Base-by-base conservation (phyloP, 352 stramenopile genomes). In the Globisporangium megalacanthum region DNA sequence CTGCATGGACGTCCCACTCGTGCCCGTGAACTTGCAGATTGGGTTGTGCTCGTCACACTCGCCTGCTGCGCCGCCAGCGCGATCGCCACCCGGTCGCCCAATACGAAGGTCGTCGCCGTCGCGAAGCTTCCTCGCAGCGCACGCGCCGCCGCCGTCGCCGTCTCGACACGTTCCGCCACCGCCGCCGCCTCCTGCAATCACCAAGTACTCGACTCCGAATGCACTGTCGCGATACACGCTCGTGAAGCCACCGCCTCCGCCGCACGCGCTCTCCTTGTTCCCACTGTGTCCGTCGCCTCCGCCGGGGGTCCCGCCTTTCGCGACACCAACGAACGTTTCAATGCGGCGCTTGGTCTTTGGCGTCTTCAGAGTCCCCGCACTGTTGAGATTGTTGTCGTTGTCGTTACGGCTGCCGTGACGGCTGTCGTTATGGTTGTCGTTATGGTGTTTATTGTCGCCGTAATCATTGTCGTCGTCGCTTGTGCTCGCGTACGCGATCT, bases 201-300 rank as follows among this genome's bases (percentile, higher is more conserved):
- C 45, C 33, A 92, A 62, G 49, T 86, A 85, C 67, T 89, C 72
- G 54, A 85, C 79, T 0, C 82, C 79, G 35, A 72, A 86, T 2
- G 82, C 73, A 35, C 76, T 70, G 39, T 88, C 66, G 4, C 82
- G 69, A 50, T 86, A 86, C 42, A 92, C 69, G 51, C 76, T 86
- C 20, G 79, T 90, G 57, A 82, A 89, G 3, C 82, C 82, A 29
- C 82, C 79, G 1, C 82, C 82, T 0, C 77, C 79, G 17, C 82
- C 82, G 47, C 79, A 88, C 0, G 79, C 78, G 44, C 65, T 77
- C 57, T 88, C 74, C 19, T 85, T 89, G 50, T 92, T 92, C 6
- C 76, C 79, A 19, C 73, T 77, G 54, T 89, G 72, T 25, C 82
- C 79, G 11, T 66, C 42, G 1, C 82, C 82, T 6, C 82, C 82